A percentile compares a stretch with the other conserved stretches of the same genome.
Conservation (phyloP, 2,329 filamentous ascomycete genomes). For the Cercospora berteroae region DNA sequence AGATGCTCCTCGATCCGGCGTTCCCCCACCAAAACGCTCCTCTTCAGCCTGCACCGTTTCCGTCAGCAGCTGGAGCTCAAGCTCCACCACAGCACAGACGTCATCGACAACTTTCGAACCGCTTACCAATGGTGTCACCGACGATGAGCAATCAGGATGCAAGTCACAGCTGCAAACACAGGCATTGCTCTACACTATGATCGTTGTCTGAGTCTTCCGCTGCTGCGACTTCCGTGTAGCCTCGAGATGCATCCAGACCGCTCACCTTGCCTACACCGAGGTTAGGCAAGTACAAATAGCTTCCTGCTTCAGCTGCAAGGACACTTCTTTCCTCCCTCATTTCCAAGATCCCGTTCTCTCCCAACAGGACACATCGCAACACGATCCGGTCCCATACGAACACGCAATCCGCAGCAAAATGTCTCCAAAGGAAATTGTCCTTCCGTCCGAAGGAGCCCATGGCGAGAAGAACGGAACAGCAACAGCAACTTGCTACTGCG, state of each 20-base stretch:
- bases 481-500: conserved; percentile 60
- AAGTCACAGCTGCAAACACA: background rate
- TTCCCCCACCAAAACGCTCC: background rate
- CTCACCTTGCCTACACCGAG: background rate
- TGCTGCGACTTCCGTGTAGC: background rate
- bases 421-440: conserved; percentile 15
- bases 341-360: background rate
- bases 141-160: background rate
- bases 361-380: background rate
- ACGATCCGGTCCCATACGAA: background rate
- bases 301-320: background rate
- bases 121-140: background rate
- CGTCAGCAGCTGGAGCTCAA: background rate
- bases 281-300: background rate
- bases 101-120: background rate
- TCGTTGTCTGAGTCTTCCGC: background rate
- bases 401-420: background rate
- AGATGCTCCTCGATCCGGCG: background rate
- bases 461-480: conserved; percentile 36
- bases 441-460: conserved; percentile 22
- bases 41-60: background rate
- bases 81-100: background rate
- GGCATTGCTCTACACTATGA: background rate
- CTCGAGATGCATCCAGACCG: background rate
- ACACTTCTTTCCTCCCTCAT: background rate